A percentile compares a stretch with the other conserved stretches of the same genome.
These are phyloP conservation scores for Dendrobium chrysotoxum DNA, from an alignment of 106 monocot genomes.

Conservation along the genomic window DNA sequence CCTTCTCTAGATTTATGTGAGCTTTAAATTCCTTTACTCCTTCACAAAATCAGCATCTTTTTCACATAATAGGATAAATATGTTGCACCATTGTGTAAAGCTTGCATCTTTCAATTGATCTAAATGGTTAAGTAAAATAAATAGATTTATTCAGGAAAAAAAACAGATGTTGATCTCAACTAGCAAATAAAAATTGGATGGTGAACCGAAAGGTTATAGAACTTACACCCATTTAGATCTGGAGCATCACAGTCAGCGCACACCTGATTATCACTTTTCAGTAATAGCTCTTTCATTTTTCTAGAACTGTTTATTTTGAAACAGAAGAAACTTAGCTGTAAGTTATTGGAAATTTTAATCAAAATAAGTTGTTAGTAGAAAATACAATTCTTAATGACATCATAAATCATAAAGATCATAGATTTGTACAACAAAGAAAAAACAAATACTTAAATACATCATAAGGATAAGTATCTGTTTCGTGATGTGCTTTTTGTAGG, in stretches of 20 bases:
- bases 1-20: too few species aligned
- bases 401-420: not conserved
- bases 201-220: not conserved
- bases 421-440: not conserved
- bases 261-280: conserved; percentile 59
- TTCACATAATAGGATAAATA: not conserved
- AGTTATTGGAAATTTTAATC: not conserved
- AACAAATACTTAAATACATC: not conserved
- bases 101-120: not conserved
- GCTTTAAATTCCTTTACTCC: too few species aligned
- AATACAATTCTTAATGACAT: not conserved
- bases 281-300: conserved; percentile 51
- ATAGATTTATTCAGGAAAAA: not conserved
- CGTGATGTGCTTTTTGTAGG: not conserved
- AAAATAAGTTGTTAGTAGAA: not conserved
- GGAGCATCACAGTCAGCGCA: conserved; percentile 67
- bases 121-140: not conserved
- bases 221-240: conserved; percentile 89
- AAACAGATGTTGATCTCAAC: not conserved
- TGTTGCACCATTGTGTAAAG: not conserved
- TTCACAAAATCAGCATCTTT: too few species aligned
- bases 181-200: not conserved
- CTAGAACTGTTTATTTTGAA: conserved; percentile 31
- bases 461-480: not conserved
- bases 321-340: not conserved